Evolutionary conservation across 495 filamentous ascomycete species (phyloP).

Genomic region (Elasticomyces elasticus): DNA sequence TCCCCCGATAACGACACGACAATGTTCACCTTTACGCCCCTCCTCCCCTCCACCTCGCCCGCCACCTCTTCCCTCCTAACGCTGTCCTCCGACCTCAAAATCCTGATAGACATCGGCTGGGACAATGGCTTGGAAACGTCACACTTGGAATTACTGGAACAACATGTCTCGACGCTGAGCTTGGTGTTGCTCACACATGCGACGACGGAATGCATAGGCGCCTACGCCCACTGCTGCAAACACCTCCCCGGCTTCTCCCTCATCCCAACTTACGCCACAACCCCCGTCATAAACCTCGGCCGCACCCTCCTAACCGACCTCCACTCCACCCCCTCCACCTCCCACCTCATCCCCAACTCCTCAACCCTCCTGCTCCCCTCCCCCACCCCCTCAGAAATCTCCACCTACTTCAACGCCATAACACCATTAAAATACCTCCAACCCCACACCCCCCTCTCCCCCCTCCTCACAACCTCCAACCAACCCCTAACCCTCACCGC

Average conservation of each 20-base stretch:
- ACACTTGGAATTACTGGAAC: conserved; percentile 78
- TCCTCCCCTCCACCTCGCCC: conserved; percentile 74
- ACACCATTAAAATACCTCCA: conserved; percentile 94
- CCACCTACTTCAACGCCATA: conserved; percentile 83
- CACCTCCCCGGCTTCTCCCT: conserved; percentile 83
- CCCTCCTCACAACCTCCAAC: conserved; percentile 80
- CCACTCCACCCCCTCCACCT: conserved; percentile 81
- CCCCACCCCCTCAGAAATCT: conserved; percentile 78
- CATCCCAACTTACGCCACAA: conserved; percentile 93
- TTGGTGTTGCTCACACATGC: conserved; percentile 92
- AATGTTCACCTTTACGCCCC: conserved; percentile 93
- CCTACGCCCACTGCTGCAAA: conserved; percentile 95
- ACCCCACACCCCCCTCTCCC: conserved; percentile 71
- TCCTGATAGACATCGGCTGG: conserved; percentile 92
- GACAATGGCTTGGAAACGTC: conserved; percentile 75
- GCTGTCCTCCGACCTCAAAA: conserved; percentile 91
- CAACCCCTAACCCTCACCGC: conserved; percentile 92
- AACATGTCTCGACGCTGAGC: conserved; percentile 84
- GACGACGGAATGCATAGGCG: conserved; percentile 79
- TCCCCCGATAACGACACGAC: background rate
- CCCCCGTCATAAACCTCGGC: conserved; percentile 84
- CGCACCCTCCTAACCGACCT: conserved; percentile 85
- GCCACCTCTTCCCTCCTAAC: conserved; percentile 93
- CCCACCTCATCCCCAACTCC: conserved; percentile 61
- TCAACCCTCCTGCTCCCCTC: conserved; percentile 64